Conservation (phyloP, 176 grass and related monocot genomes). For the Oryza glumipatula region DNA sequence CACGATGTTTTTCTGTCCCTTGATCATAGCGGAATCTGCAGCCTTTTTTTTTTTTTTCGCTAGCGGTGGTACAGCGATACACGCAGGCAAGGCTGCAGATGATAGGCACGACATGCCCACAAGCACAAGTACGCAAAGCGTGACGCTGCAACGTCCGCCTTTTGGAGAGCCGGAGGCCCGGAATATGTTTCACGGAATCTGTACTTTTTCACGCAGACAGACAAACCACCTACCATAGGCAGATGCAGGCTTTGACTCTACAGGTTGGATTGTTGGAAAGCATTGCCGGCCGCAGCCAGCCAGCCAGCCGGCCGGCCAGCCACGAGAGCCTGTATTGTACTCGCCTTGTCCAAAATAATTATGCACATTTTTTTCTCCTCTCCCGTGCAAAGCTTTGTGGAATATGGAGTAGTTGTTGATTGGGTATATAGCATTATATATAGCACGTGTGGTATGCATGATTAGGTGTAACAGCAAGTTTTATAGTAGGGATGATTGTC, state of each 20-base stretch:
- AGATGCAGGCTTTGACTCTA: background rate
- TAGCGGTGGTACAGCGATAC: constrained; percentile 4
- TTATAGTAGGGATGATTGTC: too few species aligned
- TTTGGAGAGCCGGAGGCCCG: background rate
- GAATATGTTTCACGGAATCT: constrained; percentile 28
- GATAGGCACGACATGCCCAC: background rate
- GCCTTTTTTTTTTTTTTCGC: background rate
- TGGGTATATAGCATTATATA: too few species aligned
- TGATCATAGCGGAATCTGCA: background rate
- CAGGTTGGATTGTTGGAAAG: constrained; percentile 7
- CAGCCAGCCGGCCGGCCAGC: background rate
- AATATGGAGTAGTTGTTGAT: too few species aligned
- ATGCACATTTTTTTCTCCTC: background rate
- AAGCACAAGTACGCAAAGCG: background rate
- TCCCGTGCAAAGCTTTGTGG: background rate
- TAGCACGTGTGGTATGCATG: too few species aligned
- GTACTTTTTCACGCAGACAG: constrained; percentile 11
- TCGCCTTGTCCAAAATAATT: background rate
- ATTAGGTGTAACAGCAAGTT: background rate
- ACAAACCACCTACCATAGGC: background rate
- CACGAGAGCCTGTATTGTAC: background rate
- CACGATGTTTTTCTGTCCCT: constrained; percentile 39
- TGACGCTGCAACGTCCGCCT: constrained; percentile 10
- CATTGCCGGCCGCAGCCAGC: background rate
- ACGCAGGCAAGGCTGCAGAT: background rate